A percentile compares a stretch with the other conserved stretches of the same genome.
phyloP scores from a whole-genome alignment of 805 yeast genomes.

The Wickerhamiella azymoides region DNA sequence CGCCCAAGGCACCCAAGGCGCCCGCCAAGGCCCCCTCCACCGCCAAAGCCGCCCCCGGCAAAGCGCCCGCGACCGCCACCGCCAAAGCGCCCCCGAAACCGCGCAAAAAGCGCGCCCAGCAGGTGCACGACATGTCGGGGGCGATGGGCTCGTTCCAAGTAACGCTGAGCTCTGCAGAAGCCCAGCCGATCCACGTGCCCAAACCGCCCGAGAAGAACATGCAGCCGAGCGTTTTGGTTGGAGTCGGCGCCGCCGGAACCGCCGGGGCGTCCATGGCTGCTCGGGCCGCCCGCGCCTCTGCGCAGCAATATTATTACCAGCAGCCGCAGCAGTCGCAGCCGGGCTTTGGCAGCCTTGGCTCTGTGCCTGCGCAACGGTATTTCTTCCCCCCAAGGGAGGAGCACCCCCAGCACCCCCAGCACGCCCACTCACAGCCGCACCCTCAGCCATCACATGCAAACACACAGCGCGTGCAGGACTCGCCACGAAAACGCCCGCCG shows the following conservation, averaged over 20 bases:
- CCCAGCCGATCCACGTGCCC: conserved; percentile 7
- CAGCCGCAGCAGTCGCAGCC: neutral
- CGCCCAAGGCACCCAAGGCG: no score
- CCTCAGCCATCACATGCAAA: neutral
- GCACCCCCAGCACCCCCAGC: conserved; percentile 1
- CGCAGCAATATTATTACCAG: neutral
- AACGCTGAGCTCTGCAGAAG: conserved; percentile 13
- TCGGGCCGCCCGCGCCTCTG: neutral
- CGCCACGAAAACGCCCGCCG: neutral
- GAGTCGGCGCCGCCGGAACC: neutral
- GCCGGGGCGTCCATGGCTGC: conserved; percentile 6
- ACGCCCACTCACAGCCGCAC: neutral
- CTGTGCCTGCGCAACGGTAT: neutral
- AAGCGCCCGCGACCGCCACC: conserved; percentile 12
- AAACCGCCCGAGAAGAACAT: conserved; percentile 9
- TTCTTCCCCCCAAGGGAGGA: neutral
- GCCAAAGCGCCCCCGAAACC: conserved; percentile 6
- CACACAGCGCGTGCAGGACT: neutral
- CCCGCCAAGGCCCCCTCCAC: no score
- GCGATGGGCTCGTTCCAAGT: conserved; percentile 24
- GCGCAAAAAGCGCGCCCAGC: conserved; percentile 7
- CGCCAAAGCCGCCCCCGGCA: neutral
- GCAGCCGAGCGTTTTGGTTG: conserved; percentile 5
- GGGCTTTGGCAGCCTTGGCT: neutral
- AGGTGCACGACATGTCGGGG: conserved; percentile 21